Evolutionary conservation across 495 filamentous ascomycete species (phyloP).

Genomic region (Cryomyces antarcticus): DNA sequence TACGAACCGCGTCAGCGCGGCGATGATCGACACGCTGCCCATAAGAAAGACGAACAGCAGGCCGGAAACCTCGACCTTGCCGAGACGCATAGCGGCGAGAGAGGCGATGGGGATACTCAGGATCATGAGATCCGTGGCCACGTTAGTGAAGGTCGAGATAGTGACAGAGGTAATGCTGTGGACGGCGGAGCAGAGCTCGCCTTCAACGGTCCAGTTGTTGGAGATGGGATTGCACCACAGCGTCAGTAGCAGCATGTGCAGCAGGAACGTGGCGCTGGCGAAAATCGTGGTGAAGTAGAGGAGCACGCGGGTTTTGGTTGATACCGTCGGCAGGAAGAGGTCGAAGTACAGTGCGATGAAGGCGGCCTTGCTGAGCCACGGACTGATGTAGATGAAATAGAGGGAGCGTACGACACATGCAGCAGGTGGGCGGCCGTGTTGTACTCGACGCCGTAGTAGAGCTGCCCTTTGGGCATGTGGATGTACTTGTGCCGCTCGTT

Average conservation of each 20-base stretch:
- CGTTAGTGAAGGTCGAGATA: slow-evolving; percentile 13
- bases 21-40: slow-evolving; percentile 17
- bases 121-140: slow-evolving; percentile 11
- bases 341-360: slow-evolving; percentile 18
- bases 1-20: slow-evolving; percentile 15
- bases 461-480: slow-evolving; percentile 4
- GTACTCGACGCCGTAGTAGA: slow-evolving; percentile 10
- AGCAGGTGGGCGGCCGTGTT: slow-evolving; percentile 9
- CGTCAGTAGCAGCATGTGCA: slow-evolving; percentile 16
- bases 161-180: slow-evolving; percentile 16
- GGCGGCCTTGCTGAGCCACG: slow-evolving; percentile 17
- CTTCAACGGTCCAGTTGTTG: slow-evolving; percentile 15
- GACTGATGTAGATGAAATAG: slow-evolving; percentile 19
- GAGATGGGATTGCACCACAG: slow-evolving; percentile 17
- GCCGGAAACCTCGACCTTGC: slow-evolving; percentile 12
- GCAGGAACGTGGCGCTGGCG: slow-evolving; percentile 14
- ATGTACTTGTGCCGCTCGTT: slow-evolving; percentile 10
- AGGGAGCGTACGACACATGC: slow-evolving; percentile 19
- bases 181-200: slow-evolving; percentile 17
- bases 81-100: slow-evolving; percentile 5
- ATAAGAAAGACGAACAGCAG: slow-evolving; percentile 16
- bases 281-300: slow-evolving; percentile 10
- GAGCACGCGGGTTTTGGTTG: slow-evolving; percentile 4
- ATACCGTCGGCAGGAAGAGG: slow-evolving; percentile 11
- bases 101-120: slow-evolving; percentile 9